phyloP scores from a whole-genome alignment of 2,329 filamentous ascomycete genomes.

The Aspergillus sp. region DNA sequence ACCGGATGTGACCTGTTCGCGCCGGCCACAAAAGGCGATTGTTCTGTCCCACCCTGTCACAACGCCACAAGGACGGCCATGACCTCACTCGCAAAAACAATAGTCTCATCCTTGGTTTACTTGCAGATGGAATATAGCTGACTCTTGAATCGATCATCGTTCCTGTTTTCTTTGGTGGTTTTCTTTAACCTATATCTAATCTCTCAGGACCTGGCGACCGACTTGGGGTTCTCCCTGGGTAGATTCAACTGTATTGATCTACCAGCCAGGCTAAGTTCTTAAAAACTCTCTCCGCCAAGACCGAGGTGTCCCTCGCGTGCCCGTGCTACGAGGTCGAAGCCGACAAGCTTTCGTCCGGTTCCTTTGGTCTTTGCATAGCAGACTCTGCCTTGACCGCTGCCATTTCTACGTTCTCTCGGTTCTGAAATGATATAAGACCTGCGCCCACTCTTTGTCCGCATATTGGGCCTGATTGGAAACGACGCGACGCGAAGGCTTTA shows the following conservation, averaged over 20 bases:
- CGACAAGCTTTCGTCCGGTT: background rate
- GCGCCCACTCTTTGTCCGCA: background rate
- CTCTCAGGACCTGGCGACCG: too few species aligned
- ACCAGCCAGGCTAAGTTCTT: background rate
- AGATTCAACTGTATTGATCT: too few species aligned
- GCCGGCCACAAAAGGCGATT: too few species aligned
- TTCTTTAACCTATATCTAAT: background rate
- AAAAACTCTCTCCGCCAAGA: background rate
- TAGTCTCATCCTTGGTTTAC: background rate
- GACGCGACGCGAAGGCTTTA: constrained; percentile 7
- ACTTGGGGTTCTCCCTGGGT: too few species aligned
- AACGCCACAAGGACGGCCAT: background rate
- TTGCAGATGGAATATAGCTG: background rate
- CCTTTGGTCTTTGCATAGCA: background rate
- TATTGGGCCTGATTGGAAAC: background rate
- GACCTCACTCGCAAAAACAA: background rate
- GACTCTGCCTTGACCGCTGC: background rate
- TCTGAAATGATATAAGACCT: background rate
- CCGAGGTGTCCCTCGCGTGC: background rate
- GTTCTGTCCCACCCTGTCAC: too few species aligned
- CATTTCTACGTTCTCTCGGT: background rate
- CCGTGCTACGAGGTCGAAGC: background rate
- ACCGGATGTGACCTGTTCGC: background rate
- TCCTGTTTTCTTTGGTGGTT: background rate
- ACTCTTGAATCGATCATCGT: background rate